Evolutionary conservation across 2,329 filamentous ascomycete species (phyloP), one percentile per base, ranked within the genome.

Genomic region (Aureobasidium sp.): DNA sequence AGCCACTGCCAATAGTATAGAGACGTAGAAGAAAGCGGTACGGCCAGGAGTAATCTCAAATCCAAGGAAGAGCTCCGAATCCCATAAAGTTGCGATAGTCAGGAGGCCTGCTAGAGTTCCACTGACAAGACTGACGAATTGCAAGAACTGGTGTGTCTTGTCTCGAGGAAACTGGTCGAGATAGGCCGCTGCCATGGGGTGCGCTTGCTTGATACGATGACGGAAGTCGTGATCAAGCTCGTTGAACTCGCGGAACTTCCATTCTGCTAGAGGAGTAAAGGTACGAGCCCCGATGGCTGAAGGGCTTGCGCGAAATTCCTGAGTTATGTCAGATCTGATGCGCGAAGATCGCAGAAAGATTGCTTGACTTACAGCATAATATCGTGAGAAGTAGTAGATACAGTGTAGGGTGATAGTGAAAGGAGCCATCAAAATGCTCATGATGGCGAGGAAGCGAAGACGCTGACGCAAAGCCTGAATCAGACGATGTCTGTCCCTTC

Each of bases 191-290:
- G 94, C 93, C 71, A 91, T 97, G 0, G 93, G 92, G 70, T 94
- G 91, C 0, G 94, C 96, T 88, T 97, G 95, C 66, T 96, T 92
- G 45, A 93, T 80, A 25, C 94, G 86, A 66, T 93, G 89, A 63
- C 91, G 84, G 69, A 97, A 99, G 2, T 97, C 81, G 73, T 99
- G 94, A 61, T 88, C 88, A 1, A 99, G 81, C 73, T 99, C 94
- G 69, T 99, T 99, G 81, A 97, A 99, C 72, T 97, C 93, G 51
- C 94, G 87, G 65, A 99, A 97, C 69, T 97, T 97, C 94, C 94
- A 99, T 72, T 96, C 89, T 0, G 94, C 94, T 55, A 96, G 83
- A 1, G 91, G 90, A 0, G 93, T 97, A 71, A 97, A 99, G 66
- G 91, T 87, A 44, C 94, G 86, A 16, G 91, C 88, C n/a, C 90